Evolutionary conservation across 805 yeast species (phyloP).

Genomic region (Lachancea nothofagi): DNA sequence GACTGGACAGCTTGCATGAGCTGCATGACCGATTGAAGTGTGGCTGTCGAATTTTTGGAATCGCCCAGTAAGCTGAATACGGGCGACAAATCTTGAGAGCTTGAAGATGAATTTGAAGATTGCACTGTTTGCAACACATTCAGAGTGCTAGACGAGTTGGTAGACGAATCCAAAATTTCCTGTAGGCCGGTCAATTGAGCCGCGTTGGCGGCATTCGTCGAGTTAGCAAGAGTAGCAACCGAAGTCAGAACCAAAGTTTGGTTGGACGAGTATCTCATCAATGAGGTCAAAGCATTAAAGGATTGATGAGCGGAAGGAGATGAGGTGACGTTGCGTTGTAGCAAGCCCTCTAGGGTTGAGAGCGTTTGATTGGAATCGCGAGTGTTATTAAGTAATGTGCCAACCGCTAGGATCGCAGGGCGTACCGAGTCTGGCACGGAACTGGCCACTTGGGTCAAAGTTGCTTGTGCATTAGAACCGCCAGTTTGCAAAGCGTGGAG

Average conservation of each 20-base stretch:
- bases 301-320: constrained; percentile 21
- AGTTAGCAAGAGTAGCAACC: constrained; percentile 18
- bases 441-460: constrained; percentile 13
- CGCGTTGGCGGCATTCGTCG: constrained; percentile 15
- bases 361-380: constrained; percentile 16
- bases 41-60: constrained; percentile 22
- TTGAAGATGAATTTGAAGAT: constrained; percentile 9
- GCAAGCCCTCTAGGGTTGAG: constrained; percentile 14
- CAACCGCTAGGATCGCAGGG: constrained; percentile 19
- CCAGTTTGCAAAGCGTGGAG: constrained; percentile 16
- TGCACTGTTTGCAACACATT: constrained; percentile 17
- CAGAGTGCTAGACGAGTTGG: constrained; percentile 21
- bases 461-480: constrained; percentile 11
- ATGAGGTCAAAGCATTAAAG: constrained; percentile 17
- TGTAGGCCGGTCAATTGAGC: constrained; percentile 24
- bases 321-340: constrained; percentile 21
- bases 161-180: constrained; percentile 18
- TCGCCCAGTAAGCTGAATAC: constrained; percentile 19
- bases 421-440: constrained; percentile 15
- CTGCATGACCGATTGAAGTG: constrained; percentile 22
- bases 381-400: constrained; percentile 18
- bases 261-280: constrained; percentile 17
- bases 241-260: constrained; percentile 18
- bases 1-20: constrained; percentile 23
- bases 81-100: constrained; percentile 13